Evolutionary conservation across 2,329 filamentous ascomycete species (phyloP).

Genomic region (Ascochyta viciae-villosae): DNA sequence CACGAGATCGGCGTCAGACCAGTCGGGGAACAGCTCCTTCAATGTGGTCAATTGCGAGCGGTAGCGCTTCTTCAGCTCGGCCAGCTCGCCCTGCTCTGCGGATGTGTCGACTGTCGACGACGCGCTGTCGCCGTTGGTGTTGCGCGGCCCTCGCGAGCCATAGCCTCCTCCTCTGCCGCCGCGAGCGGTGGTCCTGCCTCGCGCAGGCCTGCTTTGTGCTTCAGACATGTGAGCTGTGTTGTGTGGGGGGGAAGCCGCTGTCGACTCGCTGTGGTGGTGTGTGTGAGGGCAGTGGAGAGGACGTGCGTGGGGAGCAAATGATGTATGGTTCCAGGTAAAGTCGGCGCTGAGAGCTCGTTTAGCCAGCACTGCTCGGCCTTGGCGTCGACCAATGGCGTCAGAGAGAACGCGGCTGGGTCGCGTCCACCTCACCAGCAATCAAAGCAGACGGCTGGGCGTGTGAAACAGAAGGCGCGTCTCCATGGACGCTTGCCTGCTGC

Average conservation of each 20-base stretch:
- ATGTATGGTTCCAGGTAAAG: conserved; percentile 42
- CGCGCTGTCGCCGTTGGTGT: conserved; percentile 74
- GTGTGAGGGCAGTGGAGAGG: conserved; percentile 34
- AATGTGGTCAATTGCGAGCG: conserved; percentile 78
- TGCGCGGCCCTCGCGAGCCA: conserved; percentile 61
- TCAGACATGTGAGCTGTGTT: conserved; percentile 81
- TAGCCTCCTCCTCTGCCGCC: conserved; percentile 76
- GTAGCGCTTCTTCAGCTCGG: conserved; percentile 90
- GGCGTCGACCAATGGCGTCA: conserved; percentile 20
- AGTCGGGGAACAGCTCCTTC: conserved; percentile 92
- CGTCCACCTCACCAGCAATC: conserved; percentile 2
- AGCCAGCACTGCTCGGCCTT: conserved; percentile 14
- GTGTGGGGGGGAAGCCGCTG: conserved; percentile 45
- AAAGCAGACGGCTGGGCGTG: neutral
- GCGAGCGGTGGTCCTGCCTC: conserved; percentile 89
- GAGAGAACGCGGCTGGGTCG: conserved; percentile 11
- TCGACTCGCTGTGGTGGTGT: conserved; percentile 30
- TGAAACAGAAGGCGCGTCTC: neutral
- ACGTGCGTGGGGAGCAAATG: conserved; percentile 35
- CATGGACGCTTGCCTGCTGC: neutral
- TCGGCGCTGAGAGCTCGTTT: conserved; percentile 33
- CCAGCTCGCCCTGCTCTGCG: conserved; percentile 87
- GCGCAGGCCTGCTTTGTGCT: conserved; percentile 83
- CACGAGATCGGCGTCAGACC: conserved; percentile 93
- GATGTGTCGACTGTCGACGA: conserved; percentile 66